Evolutionary conservation across 2,329 filamentous ascomycete genomes (phyloP), one percentile per base, ranked within the genome.

Genomic region (Teratosphaeriaceae sp.): DNA sequence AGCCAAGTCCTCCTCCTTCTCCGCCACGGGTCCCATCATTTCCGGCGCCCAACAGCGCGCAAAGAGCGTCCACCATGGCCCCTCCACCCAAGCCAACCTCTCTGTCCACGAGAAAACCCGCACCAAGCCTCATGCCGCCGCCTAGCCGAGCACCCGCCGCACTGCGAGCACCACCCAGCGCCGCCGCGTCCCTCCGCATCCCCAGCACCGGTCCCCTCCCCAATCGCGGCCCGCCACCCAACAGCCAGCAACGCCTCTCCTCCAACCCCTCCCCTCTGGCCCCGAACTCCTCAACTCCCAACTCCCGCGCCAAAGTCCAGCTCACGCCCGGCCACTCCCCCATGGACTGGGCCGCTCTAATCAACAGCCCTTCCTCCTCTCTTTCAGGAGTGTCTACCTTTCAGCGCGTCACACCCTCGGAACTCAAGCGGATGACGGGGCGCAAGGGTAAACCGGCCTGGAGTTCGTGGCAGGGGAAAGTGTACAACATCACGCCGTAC

Each of bases 401-500:
- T 51, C 68, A 86, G 31, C 80, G 85, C 35, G 88, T 98, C 26
- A 86, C 89, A 5, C 89, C 90, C 1, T 82, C 81, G 4, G 79
- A 87, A 74, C 74, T 98, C 11, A 84, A 82, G 61, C 66, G 71
- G 29, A 81, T 88, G 66, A 94, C 85, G 29, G 90, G 90, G 0
- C 79, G 90, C 22, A 85, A 84, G 60, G 88, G 88, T 7, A 64
- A 61, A 40, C 86, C 94, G 57, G 88, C 89, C 0, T 98, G 92
- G 92, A 94, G 85, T 47, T 85, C 80, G 1, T 82, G 94, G 47
- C 84, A 87, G 47, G 89, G 90, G 1, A 85, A 85, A 57, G 90
- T 97, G 21, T 98, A 97, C 68, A 97, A 97, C 59, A 82, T 98
- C 45, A 84, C 83, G 0, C 88, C 90, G 0, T 98, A 97, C 61